Evolutionary conservation across 2,329 filamentous ascomycete genomes (phyloP).

Genomic region (Chrysosporium keratinophilum): DNA sequence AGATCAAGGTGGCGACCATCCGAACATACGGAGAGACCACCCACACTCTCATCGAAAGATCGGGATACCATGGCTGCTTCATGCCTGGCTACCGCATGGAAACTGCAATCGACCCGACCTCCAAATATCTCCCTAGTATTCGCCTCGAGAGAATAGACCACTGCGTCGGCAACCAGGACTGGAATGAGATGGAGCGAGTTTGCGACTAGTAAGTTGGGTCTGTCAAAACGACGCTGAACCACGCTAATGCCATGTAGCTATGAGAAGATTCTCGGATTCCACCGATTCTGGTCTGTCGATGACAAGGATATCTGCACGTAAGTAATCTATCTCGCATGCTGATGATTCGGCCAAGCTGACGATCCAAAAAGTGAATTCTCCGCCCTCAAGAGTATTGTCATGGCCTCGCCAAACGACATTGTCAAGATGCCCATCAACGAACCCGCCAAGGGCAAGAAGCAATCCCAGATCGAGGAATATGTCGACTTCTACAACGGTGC

Average conservation of each 20-base stretch:
- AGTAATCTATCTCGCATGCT: slow-evolving; percentile 14
- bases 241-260: slow-evolving; percentile 45
- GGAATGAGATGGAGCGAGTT: slow-evolving; percentile 68
- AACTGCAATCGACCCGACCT: slow-evolving; percentile 39
- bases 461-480: slow-evolving; percentile 89
- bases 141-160: slow-evolving; percentile 73
- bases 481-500: slow-evolving; percentile 81
- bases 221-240: neutral
- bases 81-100: slow-evolving; percentile 66
- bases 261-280: slow-evolving; percentile 80
- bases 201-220: slow-evolving; percentile 45
- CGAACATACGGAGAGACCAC: slow-evolving; percentile 91
- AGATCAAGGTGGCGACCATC: slow-evolving; percentile 66
- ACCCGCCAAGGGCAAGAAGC: slow-evolving; percentile 78
- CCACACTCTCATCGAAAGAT: slow-evolving; percentile 74
- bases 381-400: slow-evolving; percentile 78
- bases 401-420: slow-evolving; percentile 71
- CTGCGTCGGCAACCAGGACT: slow-evolving; percentile 94
- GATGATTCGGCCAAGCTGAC: neutral
- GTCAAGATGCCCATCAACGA: slow-evolving; percentile 99
- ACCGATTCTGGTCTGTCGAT: slow-evolving; percentile 95
- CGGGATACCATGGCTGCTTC: slow-evolving; percentile 62
- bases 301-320: slow-evolving; percentile 76
- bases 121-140: slow-evolving; percentile 49
- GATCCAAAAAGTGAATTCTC: slow-evolving; percentile 55